These are phyloP conservation scores for Pseudisothecium myosuroides DNA, from an alignment of 225 moss, liverwort and hornwort species.

Conservation along the genomic window DNA sequence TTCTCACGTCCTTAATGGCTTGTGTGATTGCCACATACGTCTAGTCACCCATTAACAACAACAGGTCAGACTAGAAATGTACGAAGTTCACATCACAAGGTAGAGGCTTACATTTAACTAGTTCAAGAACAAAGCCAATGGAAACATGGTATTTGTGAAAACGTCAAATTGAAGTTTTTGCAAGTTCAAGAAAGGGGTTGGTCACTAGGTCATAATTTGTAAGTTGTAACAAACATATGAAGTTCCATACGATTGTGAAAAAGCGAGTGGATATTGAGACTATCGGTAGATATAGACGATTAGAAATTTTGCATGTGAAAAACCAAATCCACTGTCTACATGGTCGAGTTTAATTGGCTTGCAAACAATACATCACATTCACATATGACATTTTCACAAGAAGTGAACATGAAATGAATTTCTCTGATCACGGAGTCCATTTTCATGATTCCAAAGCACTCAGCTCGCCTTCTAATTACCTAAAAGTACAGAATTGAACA, in stretches of 20 bases:
- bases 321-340: not conserved
- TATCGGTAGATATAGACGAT: not conserved
- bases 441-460: not conserved
- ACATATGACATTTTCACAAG: not conserved
- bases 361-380: not conserved
- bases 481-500: not conserved
- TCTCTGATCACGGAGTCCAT: not conserved
- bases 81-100: not conserved
- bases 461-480: not conserved
- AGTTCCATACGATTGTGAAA: not conserved
- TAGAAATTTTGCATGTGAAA: not conserved
- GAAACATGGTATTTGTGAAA: not conserved
- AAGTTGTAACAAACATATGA: not conserved
- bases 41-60: constrained; percentile 1
- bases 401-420: not conserved
- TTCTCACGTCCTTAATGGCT: constrained; percentile 42
- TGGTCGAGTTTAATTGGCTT: not conserved
- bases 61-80: not conserved
- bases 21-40: constrained; percentile 56
- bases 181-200: not conserved
- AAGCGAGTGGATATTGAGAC: not conserved
- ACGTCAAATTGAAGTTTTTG: not conserved
- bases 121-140: not conserved
- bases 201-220: not conserved
- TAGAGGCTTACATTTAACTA: not conserved